phyloP scores from a whole-genome alignment of 2,329 filamentous ascomycete species.

The Aspergillus pseudoterreus region DNA sequence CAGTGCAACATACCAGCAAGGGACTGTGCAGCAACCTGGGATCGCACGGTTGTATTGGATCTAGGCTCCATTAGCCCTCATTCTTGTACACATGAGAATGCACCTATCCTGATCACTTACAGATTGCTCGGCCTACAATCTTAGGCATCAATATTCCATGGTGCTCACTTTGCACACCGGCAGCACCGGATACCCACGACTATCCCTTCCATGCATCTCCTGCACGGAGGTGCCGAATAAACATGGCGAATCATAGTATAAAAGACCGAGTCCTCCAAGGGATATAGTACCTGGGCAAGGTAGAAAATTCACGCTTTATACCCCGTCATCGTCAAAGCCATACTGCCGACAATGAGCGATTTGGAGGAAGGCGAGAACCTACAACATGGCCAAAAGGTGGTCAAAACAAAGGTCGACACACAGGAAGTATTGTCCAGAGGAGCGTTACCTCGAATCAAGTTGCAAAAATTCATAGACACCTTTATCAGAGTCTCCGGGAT shows the following conservation, averaged over 20 bases:
- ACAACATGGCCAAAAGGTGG: not conserved
- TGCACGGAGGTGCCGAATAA: not conserved
- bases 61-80: constrained; percentile 2
- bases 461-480: not conserved
- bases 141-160: constrained; percentile 4
- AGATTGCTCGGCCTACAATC: not conserved
- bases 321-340: not conserved
- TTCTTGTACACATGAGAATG: not conserved
- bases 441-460: not conserved
- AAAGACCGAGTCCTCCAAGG: no score
- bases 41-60: not conserved
- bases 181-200: not conserved
- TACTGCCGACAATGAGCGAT: constrained; percentile 1
- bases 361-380: not conserved
- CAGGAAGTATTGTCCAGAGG: not conserved
- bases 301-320: not conserved
- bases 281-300: no score
- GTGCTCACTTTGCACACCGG: not conserved
- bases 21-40: constrained; percentile 2
- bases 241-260: no score
- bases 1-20: constrained; percentile 4
- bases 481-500: constrained; percentile 5
- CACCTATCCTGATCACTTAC: not conserved
- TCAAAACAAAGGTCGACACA: not conserved
- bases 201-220: not conserved